Conservation (phyloP, 2,329 filamentous ascomycete species). For the Dactylellina leptospora region DNA sequence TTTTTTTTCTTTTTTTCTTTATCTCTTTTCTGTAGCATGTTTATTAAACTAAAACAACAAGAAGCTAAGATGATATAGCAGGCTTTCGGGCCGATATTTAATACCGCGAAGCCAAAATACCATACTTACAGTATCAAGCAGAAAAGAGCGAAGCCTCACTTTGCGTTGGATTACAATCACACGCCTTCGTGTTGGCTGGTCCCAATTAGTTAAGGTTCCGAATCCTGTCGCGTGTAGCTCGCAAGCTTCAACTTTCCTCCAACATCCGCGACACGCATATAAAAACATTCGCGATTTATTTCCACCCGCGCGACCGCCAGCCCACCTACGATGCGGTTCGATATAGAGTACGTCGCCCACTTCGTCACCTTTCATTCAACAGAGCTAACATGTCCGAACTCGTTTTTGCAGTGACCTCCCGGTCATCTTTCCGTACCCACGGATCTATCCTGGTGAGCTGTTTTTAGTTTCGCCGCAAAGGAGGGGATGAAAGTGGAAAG, state of each 20-base stretch:
- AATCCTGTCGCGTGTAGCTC: conserved; percentile 41
- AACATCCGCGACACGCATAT: conserved; percentile 8
- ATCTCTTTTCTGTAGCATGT: conserved; percentile 4
- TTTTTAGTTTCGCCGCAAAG: conserved; percentile 35
- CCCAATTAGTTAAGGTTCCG: not conserved
- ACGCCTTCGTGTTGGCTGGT: conserved; percentile 26
- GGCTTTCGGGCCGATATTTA: conserved; percentile 1
- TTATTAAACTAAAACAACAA: conserved; percentile 9
- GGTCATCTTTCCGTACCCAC: conserved; percentile 69
- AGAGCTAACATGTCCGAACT: conserved; percentile 15
- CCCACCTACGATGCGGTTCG: conserved; percentile 55
- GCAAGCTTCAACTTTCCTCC: conserved; percentile 14
- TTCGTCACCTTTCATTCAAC: not conserved
- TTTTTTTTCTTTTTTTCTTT: not conserved
- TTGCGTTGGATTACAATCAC: conserved; percentile 10
- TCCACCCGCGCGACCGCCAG: not conserved
- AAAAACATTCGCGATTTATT: conserved; percentile 6
- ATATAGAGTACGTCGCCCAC: conserved; percentile 56
- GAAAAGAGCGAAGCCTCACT: not conserved
- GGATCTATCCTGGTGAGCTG: conserved; percentile 67
- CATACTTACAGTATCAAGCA: not conserved
- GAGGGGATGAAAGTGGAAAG: conserved; percentile 6
- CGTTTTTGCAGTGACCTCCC: conserved; percentile 64
- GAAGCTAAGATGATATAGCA: conserved; percentile 7
- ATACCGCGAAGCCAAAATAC: conserved; percentile 3